A percentile compares a stretch with the other conserved stretches of the same genome.
Conservation (phyloP, 345 rosid species). For the Populus simonii region DNA sequence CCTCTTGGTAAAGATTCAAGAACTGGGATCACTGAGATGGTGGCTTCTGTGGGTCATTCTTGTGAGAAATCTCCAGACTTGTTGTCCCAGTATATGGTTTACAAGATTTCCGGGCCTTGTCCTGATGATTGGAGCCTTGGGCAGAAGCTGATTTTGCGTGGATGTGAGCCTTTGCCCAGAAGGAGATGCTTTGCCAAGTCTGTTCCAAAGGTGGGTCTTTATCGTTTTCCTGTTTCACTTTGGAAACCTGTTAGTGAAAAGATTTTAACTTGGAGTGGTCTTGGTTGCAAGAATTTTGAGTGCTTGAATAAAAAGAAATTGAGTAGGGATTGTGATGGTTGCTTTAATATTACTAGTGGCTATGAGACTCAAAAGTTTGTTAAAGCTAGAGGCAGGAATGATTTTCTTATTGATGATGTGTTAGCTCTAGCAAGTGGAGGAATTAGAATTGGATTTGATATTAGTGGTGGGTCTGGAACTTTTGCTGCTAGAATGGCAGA, state of each 20-base stretch:
- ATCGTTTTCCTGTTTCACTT: conserved; percentile 51
- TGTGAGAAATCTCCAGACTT: conserved; percentile 86
- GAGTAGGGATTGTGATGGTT: conserved; percentile 73
- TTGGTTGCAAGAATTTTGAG: conserved; percentile 75
- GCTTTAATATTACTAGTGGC: conserved; percentile 60
- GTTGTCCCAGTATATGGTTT: conserved; percentile 76
- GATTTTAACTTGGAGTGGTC: conserved; percentile 82
- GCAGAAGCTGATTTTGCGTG: conserved; percentile 61
- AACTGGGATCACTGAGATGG: conserved; percentile 88
- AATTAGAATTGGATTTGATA: conserved; percentile 74
- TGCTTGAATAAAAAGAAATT: conserved; percentile 77
- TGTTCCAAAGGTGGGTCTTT: conserved; percentile 60
- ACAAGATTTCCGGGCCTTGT: conserved; percentile 63
- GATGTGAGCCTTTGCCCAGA: conserved; percentile 93
- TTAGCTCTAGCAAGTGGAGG: conserved; percentile 66
- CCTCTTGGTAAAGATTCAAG: conserved; percentile 80
- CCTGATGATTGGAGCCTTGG: conserved; percentile 83
- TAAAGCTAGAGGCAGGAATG: conserved; percentile 70
- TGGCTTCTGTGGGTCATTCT: conserved; percentile 88
- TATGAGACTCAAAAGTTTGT: conserved; percentile 64
- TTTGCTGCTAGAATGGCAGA: conserved; percentile 95
- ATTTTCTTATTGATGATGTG: conserved; percentile 77
- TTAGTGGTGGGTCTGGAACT: conserved; percentile 85
- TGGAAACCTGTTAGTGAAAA: conserved; percentile 83
- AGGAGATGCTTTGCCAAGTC: conserved; percentile 77